These are phyloP conservation scores for Cercospora citrullina DNA, from an alignment of 2,329 filamentous ascomycete species.

Conservation along the genomic window DNA sequence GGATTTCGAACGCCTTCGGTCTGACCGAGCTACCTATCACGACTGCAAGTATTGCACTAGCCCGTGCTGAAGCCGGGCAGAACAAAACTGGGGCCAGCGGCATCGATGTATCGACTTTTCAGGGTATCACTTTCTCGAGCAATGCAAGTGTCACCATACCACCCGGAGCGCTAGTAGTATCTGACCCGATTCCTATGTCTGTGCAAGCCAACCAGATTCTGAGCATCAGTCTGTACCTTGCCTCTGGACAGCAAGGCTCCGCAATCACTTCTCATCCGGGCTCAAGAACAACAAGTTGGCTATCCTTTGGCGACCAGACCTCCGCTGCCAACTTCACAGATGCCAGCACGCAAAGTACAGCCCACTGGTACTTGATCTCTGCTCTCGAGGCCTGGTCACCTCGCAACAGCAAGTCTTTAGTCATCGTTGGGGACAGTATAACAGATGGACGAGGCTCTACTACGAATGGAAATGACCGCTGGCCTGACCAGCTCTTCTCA, in stretches of 20 bases:
- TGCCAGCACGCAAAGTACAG: constrained; percentile 37
- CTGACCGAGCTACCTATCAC: constrained; percentile 60
- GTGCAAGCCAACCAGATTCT: constrained; percentile 55
- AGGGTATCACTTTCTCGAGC: constrained; percentile 60
- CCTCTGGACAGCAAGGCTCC: constrained; percentile 56
- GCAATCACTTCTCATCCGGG: constrained; percentile 66
- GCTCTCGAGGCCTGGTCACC: constrained; percentile 58
- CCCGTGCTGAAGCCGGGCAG: constrained; percentile 43
- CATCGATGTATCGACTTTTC: constrained; percentile 56
- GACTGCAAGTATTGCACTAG: constrained; percentile 58
- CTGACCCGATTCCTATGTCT: constrained; percentile 60
- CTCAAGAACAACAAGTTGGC: constrained; percentile 63
- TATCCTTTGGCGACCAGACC: constrained; percentile 60
- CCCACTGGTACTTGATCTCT: constrained; percentile 61
- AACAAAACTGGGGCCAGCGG: constrained; percentile 55
- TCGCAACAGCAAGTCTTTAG: constrained; percentile 46
- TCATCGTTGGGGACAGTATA: constrained; percentile 64
- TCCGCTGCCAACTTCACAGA: constrained; percentile 49
- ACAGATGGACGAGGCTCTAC: constrained; percentile 64
- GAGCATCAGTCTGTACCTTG: constrained; percentile 60
- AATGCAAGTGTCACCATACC: constrained; percentile 54
- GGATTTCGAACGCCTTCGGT: constrained; percentile 67
- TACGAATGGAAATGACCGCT: constrained; percentile 61
- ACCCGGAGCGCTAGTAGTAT: constrained; percentile 58
- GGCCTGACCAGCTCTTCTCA: constrained; percentile 59